Evolutionary conservation across 177 flowering plant species (phyloP).

Genomic region (Telopea speciosissima): DNA sequence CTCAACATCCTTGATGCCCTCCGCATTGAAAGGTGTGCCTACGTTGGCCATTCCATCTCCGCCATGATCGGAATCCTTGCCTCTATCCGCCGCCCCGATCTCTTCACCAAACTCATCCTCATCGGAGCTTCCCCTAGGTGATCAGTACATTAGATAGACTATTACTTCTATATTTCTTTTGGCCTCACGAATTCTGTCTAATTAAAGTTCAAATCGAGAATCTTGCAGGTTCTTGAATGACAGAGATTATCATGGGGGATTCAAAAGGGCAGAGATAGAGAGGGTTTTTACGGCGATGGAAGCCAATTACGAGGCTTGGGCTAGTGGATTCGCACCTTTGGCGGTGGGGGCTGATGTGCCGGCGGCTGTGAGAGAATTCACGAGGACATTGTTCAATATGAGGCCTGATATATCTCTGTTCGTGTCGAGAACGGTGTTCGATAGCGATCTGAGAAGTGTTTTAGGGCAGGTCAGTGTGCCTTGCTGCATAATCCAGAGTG

Average conservation of each 20-base stretch:
- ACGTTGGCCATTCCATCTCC: conserved; percentile 91
- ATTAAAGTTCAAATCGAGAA: too few species aligned
- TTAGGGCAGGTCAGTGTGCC: conserved; percentile 72
- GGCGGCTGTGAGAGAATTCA: conserved; percentile 84
- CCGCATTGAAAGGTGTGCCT: conserved; percentile 48
- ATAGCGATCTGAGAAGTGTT: conserved; percentile 60
- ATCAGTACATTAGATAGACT: not conserved
- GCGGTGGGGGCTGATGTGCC: conserved; percentile 98
- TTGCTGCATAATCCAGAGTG: conserved; percentile 79
- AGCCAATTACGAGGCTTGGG: conserved; percentile 89
- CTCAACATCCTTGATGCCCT: conserved; percentile 70
- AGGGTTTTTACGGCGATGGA: conserved; percentile 75
- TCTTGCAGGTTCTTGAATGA: conserved; percentile 66
- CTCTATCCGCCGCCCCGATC: conserved; percentile 76
- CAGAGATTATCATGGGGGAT: conserved; percentile 80
- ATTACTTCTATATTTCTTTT: too few species aligned
- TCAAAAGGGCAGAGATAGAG: conserved; percentile 76
- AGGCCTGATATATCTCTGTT: conserved; percentile 85
- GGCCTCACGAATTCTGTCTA: too few species aligned
- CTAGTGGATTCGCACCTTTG: conserved; percentile 75
- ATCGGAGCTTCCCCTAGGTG: conserved; percentile 97
- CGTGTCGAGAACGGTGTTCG: conserved; percentile 60
- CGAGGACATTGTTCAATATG: conserved; percentile 96
- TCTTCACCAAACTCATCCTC: conserved; percentile 82
- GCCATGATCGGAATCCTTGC: conserved; percentile 91